phyloP scores from a whole-genome alignment of 176 grass and related monocot species.

The Paspalum notatum region DNA sequence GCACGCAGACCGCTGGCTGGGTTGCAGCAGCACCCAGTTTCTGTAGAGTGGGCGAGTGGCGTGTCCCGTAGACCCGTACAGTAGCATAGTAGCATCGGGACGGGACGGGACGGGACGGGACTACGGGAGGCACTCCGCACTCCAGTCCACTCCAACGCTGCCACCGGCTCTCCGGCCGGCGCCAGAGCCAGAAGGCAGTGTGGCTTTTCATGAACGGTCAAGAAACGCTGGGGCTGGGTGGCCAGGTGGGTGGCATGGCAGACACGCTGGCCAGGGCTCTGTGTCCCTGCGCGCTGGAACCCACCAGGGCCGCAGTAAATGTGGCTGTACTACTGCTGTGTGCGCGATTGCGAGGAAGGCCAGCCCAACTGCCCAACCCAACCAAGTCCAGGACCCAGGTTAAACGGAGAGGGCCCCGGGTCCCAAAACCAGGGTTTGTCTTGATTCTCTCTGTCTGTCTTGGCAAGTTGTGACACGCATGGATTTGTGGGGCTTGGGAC shows the following conservation, averaged over 20 bases:
- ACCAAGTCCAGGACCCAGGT: no score
- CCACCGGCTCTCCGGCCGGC: background rate
- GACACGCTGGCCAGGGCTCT: background rate
- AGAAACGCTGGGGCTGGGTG: constrained; percentile 4
- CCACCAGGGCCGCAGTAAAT: background rate
- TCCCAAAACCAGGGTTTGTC: no score
- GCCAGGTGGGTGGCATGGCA: constrained; percentile 17
- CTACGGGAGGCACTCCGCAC: no score
- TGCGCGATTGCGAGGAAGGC: background rate
- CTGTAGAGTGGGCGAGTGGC: background rate
- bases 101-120: background rate
- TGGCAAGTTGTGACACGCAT: background rate
- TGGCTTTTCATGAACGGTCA: constrained; percentile 54
- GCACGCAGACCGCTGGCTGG: no score
- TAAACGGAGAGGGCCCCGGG: no score
- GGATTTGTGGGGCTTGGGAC: background rate
- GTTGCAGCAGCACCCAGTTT: background rate
- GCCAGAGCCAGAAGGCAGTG: constrained; percentile 26
- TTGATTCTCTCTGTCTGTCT: no score
- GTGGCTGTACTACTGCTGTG: background rate
- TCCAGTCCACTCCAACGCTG: background rate
- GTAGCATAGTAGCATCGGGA: constrained; percentile 4
- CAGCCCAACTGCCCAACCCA: no score
- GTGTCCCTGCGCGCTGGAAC: background rate
- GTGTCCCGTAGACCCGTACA: background rate